These are phyloP conservation scores for Cicer pinnatifidum DNA, from an alignment of 306 rosid species.

Conservation along the genomic window DNA sequence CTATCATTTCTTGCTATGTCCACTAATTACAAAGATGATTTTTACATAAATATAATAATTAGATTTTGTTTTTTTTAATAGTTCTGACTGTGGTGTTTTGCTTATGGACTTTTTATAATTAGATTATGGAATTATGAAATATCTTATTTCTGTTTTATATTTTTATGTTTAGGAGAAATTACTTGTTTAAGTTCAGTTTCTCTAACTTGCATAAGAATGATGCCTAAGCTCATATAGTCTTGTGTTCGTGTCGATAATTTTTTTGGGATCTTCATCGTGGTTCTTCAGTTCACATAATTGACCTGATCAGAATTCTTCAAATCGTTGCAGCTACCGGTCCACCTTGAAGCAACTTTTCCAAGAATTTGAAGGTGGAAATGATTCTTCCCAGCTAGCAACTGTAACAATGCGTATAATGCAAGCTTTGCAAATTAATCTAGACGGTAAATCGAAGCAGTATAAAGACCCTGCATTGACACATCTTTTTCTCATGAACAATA, in stretches of 20 bases:
- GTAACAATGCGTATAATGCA: conserved; percentile 95
- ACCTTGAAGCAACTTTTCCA: conserved; percentile 94
- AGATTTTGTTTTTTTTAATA: neutral
- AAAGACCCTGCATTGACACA: conserved; percentile 82
- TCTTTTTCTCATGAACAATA: conserved; percentile 96
- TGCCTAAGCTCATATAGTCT: neutral
- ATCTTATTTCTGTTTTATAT: neutral
- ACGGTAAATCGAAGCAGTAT: conserved; percentile 93
- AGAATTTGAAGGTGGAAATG: conserved; percentile 78
- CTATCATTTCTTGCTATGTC: conserved; percentile 25
- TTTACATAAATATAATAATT: neutral
- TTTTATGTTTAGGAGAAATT: neutral
- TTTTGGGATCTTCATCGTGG: neutral
- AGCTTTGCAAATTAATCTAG: conserved; percentile 94
- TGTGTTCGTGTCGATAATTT: too few species aligned
- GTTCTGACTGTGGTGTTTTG: conserved; percentile 12
- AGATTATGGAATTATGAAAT: neutral
- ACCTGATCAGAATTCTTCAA: conserved; percentile 37
- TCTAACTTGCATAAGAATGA: neutral
- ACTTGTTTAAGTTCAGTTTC: neutral
- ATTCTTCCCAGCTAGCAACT: conserved; percentile 76
- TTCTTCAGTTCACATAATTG: conserved; percentile 33
- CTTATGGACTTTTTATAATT: neutral
- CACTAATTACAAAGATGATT: conserved; percentile 4
- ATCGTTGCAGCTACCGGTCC: conserved; percentile 76